A percentile compares a stretch with the other conserved stretches of the same genome.
Conservation (phyloP, 495 filamentous ascomycete species). For the Diplogelasinospora grovesii region DNA sequence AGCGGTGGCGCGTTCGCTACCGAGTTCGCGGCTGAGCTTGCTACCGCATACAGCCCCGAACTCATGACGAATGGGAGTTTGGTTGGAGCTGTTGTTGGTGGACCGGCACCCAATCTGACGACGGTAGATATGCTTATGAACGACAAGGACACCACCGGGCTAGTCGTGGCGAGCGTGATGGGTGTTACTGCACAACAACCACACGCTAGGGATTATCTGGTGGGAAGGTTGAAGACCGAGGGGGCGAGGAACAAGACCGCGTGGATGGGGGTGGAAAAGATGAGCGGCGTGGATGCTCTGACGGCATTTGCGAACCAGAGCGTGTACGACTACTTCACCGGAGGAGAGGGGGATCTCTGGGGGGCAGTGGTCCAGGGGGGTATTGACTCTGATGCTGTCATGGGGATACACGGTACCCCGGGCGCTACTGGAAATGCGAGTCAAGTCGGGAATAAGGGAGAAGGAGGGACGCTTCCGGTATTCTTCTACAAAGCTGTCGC, state of each 20-base stretch:
- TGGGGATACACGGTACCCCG: constrained; percentile 38
- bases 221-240: constrained; percentile 12
- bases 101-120: constrained; percentile 33
- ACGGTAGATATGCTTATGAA: constrained; percentile 16
- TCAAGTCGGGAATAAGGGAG: too few species aligned
- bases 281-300: constrained; percentile 21
- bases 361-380: constrained; percentile 19
- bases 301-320: constrained; percentile 22
- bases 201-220: constrained; percentile 7
- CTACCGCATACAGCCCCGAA: constrained; percentile 47
- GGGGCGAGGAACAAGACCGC: constrained; percentile 23
- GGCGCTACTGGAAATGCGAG: too few species aligned
- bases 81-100: constrained; percentile 44
- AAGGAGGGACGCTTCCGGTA: constrained; percentile 33
- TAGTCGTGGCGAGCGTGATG: constrained; percentile 17
- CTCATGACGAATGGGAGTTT: constrained; percentile 27
- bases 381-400: constrained; percentile 24
- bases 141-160: constrained; percentile 14
- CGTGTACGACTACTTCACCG: constrained; percentile 34
- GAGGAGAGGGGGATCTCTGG: constrained; percentile 23
- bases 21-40: constrained; percentile 48
- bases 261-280: constrained; percentile 24
- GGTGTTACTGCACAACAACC: constrained; percentile 25
- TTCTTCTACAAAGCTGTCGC: constrained; percentile 46
- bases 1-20: constrained; percentile 51